Base-by-base conservation (phyloP, 1,284 basidiomycete species). In the Microbotryum lychnidis-dioicae region DNA sequence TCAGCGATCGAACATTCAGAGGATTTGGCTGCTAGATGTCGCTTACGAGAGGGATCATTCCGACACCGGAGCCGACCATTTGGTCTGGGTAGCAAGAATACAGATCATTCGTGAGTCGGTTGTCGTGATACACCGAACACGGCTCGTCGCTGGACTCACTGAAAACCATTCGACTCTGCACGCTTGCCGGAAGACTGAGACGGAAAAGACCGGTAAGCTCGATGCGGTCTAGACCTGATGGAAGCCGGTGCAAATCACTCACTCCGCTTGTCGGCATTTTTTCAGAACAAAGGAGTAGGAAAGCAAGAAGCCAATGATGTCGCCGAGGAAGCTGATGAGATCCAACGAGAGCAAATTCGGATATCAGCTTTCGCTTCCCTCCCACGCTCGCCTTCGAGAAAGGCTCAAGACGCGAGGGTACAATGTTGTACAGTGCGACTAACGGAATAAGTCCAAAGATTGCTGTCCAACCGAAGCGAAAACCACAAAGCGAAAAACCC, bases 401-500 rank as follows among this genome's bases (percentile, higher is more conserved):
- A 18, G 9, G 5, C 14, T 42, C 37, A 10, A 42, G 37, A 42
- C 16, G 12, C 5, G 2, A 18, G 6, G 14, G 9, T 12, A 12
- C 2, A 6, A 21, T 6, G 4, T 37, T 8, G 6, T 18, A 16
- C 6, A 18, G 23, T 14, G 53, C 21, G 46, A 49, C 61, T 49
- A 7, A 60, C 63, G 66, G 63, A 23, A 65, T 63, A 9, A 67
- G 20, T 8, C 58, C 62, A 23, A 62, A 50, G 18, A 63, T 50
- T 6, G 57, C 57, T 2, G 61, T 62, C 59, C 59, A 65, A 0
- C 63, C 63, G 44, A 68, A 59, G 7, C 61, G 50, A 59, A 53
- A 52, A 18, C 48, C 48, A 69, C 86, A 89, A 12, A 97, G 58
- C 53, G 75, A 79, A 78, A 97, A 89, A 8, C 89, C 87, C 76